Evolutionary conservation across 176 grass and related monocot genomes (phyloP).

Genomic region (Bromus sterilis): DNA sequence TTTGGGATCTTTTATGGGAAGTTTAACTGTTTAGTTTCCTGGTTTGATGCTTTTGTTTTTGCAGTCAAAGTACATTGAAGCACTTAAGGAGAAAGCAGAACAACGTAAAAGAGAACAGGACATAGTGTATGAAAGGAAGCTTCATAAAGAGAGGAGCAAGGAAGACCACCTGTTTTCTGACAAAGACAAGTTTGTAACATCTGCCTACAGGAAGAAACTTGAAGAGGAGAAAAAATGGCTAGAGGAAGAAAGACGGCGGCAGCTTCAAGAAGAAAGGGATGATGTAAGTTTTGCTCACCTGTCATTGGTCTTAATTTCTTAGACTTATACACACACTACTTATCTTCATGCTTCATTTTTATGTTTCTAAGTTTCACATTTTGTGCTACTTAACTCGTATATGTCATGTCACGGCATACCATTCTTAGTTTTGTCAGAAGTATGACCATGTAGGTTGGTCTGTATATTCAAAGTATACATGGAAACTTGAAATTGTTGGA

Average conservation of each 20-base stretch:
- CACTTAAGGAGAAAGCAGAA: slow-evolving; percentile 84
- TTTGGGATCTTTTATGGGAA: neutral
- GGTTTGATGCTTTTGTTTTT: slow-evolving; percentile 9
- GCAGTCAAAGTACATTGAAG: slow-evolving; percentile 92
- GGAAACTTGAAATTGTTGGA: neutral
- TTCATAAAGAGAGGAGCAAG: slow-evolving; percentile 93
- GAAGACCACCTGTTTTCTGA: slow-evolving; percentile 81
- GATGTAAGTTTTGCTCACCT: slow-evolving; percentile 60
- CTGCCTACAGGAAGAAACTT: slow-evolving; percentile 92
- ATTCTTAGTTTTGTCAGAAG: neutral
- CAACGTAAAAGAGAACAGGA: slow-evolving; percentile 84
- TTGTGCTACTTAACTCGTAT: neutral
- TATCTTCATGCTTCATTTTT: neutral
- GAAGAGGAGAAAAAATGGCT: slow-evolving; percentile 83
- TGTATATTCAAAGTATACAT: neutral
- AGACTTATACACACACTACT: neutral
- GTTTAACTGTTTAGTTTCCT: neutral
- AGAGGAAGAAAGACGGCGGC: slow-evolving; percentile 70
- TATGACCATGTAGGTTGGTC: neutral
- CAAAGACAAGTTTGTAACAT: slow-evolving; percentile 92
- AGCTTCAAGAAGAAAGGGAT: slow-evolving; percentile 76
- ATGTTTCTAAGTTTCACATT: neutral
- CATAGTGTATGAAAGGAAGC: slow-evolving; percentile 86
- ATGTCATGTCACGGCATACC: neutral
- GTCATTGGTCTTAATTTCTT: neutral